A percentile compares a stretch with the other conserved stretches of the same genome.
These are phyloP conservation scores for Wickerhamomyces canadensis DNA, from an alignment of 805 yeast species.

Conservation along the genomic window DNA sequence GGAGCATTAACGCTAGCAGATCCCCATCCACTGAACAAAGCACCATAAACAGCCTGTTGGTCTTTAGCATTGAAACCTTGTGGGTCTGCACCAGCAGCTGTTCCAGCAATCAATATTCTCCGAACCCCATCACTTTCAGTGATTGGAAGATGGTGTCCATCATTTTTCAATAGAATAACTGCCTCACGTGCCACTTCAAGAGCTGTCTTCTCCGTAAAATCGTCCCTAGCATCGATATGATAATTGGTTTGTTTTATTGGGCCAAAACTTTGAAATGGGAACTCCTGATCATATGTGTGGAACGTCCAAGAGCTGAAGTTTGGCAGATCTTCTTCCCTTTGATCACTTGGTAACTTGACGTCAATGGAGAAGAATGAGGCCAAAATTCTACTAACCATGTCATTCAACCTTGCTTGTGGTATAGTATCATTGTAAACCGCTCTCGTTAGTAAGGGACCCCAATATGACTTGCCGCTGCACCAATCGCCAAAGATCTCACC, in stretches of 20 bases:
- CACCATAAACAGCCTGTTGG: slow-evolving; percentile 47
- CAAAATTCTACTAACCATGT: slow-evolving; percentile 55
- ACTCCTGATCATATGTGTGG: slow-evolving; percentile 48
- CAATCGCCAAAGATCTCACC: slow-evolving; percentile 49
- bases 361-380: slow-evolving; percentile 50
- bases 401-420: slow-evolving; percentile 47
- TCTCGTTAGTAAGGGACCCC: slow-evolving; percentile 53
- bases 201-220: slow-evolving; percentile 43
- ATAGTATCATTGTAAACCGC: slow-evolving; percentile 52
- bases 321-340: slow-evolving; percentile 39
- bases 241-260: slow-evolving; percentile 49
- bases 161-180: slow-evolving; percentile 49
- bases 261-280: slow-evolving; percentile 48
- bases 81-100: slow-evolving; percentile 46
- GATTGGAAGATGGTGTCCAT: slow-evolving; percentile 47
- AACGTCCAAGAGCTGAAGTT: slow-evolving; percentile 56
- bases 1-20: slow-evolving; percentile 55
- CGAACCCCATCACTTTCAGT: slow-evolving; percentile 36
- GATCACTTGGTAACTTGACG: slow-evolving; percentile 27
- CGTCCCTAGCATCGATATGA: slow-evolving; percentile 48
- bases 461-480: slow-evolving; percentile 46
- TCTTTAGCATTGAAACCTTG: slow-evolving; percentile 50
- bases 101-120: slow-evolving; percentile 41
- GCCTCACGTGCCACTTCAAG: slow-evolving; percentile 53
- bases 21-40: slow-evolving; percentile 59